Base-by-base conservation (phyloP, 2,329 filamentous ascomycete species). In the Paracoccidioides lutzii region DNA sequence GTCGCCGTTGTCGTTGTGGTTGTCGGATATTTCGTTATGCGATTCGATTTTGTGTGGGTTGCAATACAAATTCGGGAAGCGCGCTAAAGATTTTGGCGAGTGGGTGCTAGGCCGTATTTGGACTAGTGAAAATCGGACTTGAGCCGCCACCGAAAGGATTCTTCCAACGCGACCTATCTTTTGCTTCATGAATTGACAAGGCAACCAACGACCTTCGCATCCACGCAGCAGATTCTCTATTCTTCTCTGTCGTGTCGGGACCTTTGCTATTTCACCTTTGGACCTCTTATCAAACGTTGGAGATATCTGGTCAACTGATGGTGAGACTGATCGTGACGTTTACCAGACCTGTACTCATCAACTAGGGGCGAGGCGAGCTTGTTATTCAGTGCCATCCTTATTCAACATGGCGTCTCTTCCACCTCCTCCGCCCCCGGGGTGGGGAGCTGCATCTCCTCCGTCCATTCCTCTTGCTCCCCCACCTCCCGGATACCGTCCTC, bases 401-500 rank as follows among this genome's bases (percentile, higher is more conserved):
- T 28, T 32, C 48, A 73, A 56, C 58, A 83, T 83, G 82, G 76
- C 78, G 65, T 81, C 75, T 63, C 71, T 81, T 64, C 81, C 82
- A 62, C 78, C 78, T 65, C 84, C 84, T 37, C 83, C 84, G n/a
- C 84, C 84, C 58, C 82, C 82, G 60, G 81, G 82, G 71, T 84
- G 81, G 80, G 75, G 75, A 60, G 75, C 76, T 58, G 70, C 72
- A 59, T 73, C 75, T 61, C 75, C 77, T 63, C 76, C 76, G 53
- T 75, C 76, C 6, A 74, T 78, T 65, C 73, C 76, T 59, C 65
- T 77, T 66, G 76, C 87, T 54, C 90, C 90, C 60, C 89, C 90
- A 54, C 90, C 90, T 30, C 90, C 90, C 32, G 89, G 89, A 43
- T 94, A 90, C 71, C 83, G 83, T 60, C 89, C 90, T 45, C 81